Evolutionary conservation across 2,329 filamentous ascomycete species (phyloP), one percentile per base, ranked within the genome.

Genomic region (Ophiognomonia clavigignenti-juglandacearum): DNA sequence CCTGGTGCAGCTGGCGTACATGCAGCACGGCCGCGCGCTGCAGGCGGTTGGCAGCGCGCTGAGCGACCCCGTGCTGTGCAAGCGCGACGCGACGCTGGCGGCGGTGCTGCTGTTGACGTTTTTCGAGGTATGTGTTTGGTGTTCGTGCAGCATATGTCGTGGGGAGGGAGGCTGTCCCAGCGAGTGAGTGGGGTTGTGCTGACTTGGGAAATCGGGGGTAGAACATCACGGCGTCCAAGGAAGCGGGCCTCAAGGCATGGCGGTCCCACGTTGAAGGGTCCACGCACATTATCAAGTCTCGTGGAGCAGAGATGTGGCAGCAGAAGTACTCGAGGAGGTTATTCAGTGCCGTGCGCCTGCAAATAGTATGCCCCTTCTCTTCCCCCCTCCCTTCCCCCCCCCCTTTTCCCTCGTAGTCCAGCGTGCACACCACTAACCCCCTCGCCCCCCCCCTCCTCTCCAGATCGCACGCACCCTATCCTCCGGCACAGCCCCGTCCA

Each of bases 261-360:
- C 77, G 77, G 4, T 78, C 78, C 16, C 80, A 84, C 54, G 73
- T 78, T 19, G 76, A 82, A 50, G 80, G 79, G 2, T 80, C 80
- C 14, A 74, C 83, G 24, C 74, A 80, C 53, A 65, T 83, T 2
- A 75, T 80, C 41, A 77, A 76, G 58, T 70, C 74, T 5, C 71
- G 80, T 36, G 78, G 78, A 4, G 73, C 69, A 53, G 73, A 75
- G 53, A 77, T 80, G 56, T 57, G 79, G 8, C 64, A 65, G 31
- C 79, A 74, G 11, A 74, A 72, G 58, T 64, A 69, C 8, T 80
- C 79, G 0, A 58, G 75, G 24, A 67, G 72, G 44, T 66, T 84
- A 11, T 83, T 83, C 56, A 69, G 78, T 38, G 74, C 76, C 6
- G 79, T 83, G 9, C 69, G 80, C 48, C 76, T 74, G 2, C 77